These are phyloP conservation scores for Eruca vesicaria DNA, from an alignment of 441 rosid species.

Conservation along the genomic window DNA sequence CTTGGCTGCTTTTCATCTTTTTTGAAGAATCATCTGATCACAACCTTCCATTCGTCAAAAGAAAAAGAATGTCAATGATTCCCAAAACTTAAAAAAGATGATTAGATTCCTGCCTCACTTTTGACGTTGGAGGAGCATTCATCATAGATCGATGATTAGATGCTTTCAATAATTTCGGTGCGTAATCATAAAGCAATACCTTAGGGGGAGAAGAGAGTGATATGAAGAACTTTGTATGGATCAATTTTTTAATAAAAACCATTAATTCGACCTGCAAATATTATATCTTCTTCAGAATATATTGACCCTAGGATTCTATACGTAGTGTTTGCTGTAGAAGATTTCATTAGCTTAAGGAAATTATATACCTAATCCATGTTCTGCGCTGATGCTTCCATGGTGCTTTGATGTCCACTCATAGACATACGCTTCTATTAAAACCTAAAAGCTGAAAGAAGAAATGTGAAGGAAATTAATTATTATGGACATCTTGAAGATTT, in stretches of 20 bases:
- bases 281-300: not conserved
- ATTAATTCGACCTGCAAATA: conserved; percentile 61
- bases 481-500: conserved; percentile 17
- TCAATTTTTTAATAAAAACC: conserved; percentile 74
- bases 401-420: conserved; percentile 93
- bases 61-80: conserved; percentile 37
- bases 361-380: not conserved
- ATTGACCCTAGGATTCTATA: too few species aligned
- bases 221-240: conserved; percentile 87
- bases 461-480: not conserved
- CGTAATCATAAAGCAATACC: conserved; percentile 39
- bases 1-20: conserved; percentile 12
- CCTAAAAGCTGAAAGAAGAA: conserved; percentile 56
- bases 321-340: not conserved
- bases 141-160: conserved; percentile 11
- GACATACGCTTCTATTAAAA: conserved; percentile 77
- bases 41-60: conserved; percentile 16
- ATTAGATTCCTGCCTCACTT: conserved; percentile 15
- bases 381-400: conserved; percentile 69
- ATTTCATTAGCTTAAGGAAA: not conserved
- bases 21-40: conserved; percentile 28
- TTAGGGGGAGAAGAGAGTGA: conserved; percentile 35
- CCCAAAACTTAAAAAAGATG: conserved; percentile 30
- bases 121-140: conserved; percentile 5
- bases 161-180: conserved; percentile 35